Percentiles rank a stretch among this genome's conserved stretches.
phyloP scores from a whole-genome alignment of 345 rosid species.

The Pugionium cornutum region DNA sequence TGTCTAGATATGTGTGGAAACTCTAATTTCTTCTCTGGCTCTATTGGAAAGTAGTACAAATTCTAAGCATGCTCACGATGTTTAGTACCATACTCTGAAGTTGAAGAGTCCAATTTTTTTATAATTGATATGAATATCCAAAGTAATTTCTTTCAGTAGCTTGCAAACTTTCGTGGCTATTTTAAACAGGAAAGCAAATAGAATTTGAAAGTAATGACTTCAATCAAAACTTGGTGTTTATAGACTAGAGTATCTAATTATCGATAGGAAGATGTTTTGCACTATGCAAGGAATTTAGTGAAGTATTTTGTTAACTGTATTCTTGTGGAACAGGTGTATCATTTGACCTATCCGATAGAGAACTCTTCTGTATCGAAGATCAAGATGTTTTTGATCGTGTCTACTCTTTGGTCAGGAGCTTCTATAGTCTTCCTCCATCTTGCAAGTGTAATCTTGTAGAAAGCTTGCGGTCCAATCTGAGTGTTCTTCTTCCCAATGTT shows the following conservation, averaged over 20 bases:
- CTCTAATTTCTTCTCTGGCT: background rate
- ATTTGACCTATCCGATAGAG: constrained; percentile 92
- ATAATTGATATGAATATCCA: background rate
- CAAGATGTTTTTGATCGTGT: constrained; percentile 86
- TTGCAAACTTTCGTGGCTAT: background rate
- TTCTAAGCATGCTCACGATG: background rate
- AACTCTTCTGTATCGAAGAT: constrained; percentile 84
- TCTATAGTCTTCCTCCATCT: constrained; percentile 53
- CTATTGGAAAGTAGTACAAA: background rate
- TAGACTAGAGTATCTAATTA: background rate
- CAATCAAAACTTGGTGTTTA: background rate
- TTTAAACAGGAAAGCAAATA: background rate
- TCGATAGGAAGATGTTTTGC: background rate
- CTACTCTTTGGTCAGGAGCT: constrained; percentile 62
- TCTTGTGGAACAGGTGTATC: constrained; percentile 56
- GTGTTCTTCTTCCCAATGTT: constrained; percentile 91
- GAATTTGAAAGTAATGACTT: background rate
- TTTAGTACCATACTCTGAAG: background rate
- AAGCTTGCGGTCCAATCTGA: constrained; percentile 83
- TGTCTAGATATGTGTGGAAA: background rate
- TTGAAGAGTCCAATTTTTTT: background rate
- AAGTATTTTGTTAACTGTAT: constrained; percentile 11
- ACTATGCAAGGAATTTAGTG: background rate
- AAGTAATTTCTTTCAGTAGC: background rate
- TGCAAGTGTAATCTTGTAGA: constrained; percentile 73